These are phyloP conservation scores for Paramyrothecium roridum DNA, from an alignment of 2,329 filamentous ascomycete species.

Conservation along the genomic window DNA sequence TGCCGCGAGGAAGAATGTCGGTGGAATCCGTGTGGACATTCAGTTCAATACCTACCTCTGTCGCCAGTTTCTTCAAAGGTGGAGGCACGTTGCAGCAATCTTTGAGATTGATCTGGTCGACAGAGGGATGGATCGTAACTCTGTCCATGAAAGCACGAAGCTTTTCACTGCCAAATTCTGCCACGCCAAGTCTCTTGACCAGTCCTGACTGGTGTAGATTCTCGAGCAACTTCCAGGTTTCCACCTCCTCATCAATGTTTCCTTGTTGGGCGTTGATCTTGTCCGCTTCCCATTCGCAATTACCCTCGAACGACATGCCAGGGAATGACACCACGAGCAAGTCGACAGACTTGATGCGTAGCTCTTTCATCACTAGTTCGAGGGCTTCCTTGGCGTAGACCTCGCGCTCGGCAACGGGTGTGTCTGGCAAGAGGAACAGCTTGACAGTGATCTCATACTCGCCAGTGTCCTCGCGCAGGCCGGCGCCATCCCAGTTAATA, in stretches of 20 bases:
- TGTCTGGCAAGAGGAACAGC: slow-evolving; percentile 82
- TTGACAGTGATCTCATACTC: slow-evolving; percentile 96
- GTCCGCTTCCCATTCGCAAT: slow-evolving; percentile 77
- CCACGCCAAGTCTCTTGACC: slow-evolving; percentile 75
- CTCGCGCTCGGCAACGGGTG: slow-evolving; percentile 61
- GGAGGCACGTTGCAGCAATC: slow-evolving; percentile 96
- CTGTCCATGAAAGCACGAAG: slow-evolving; percentile 72
- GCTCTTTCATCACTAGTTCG: slow-evolving; percentile 73
- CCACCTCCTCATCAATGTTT: slow-evolving; percentile 64
- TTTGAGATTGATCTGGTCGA: slow-evolving; percentile 94
- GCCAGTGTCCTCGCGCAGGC: slow-evolving; percentile 73
- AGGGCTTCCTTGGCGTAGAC: slow-evolving; percentile 76
- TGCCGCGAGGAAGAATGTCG: slow-evolving; percentile 83
- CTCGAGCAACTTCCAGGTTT: slow-evolving; percentile 72
- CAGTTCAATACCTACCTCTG: slow-evolving; percentile 77
- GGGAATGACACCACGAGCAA: slow-evolving; percentile 92
- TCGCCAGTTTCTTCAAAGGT: slow-evolving; percentile 80
- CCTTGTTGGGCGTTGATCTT: slow-evolving; percentile 59
- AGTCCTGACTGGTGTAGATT: slow-evolving; percentile 66
- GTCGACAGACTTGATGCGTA: slow-evolving; percentile 74
- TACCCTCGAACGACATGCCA: slow-evolving; percentile 87
- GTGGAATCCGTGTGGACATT: slow-evolving; percentile 93
- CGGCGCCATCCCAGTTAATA: slow-evolving; percentile 67
- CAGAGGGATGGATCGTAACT: slow-evolving; percentile 70
- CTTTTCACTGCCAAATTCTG: slow-evolving; percentile 87